Percentiles rank a stretch among this genome's conserved stretches.
Conservation (phyloP, 2,329 filamentous ascomycete genomes). For the Aureobasidium sp. region DNA sequence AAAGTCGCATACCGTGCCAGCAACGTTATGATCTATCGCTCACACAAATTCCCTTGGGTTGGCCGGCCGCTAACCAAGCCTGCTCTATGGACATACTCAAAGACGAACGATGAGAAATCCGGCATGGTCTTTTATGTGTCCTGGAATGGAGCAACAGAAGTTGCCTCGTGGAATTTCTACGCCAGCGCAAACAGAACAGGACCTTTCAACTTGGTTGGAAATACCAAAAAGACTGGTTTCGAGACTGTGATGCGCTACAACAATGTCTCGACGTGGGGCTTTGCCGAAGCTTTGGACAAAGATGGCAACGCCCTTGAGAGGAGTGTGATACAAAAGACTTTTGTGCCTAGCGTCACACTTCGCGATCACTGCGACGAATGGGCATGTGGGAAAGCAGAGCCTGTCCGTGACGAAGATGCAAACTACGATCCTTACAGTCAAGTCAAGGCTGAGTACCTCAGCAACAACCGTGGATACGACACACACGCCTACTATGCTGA, state of each 20-base stretch:
- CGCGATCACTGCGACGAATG: conserved; percentile 35
- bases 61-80: conserved; percentile 50
- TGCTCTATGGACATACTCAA: conserved; percentile 40
- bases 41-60: conserved; percentile 60
- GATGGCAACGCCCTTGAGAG: conserved; percentile 34
- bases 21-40: conserved; percentile 60
- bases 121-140: conserved; percentile 57
- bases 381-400: conserved; percentile 33
- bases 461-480: conserved; percentile 36
- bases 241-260: conserved; percentile 42
- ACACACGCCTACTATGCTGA: conserved; percentile 36
- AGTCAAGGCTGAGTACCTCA: conserved; percentile 28
- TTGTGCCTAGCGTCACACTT: conserved; percentile 37
- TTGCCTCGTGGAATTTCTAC: conserved; percentile 58
- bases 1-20: conserved; percentile 47
- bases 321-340: conserved; percentile 39
- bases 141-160: conserved; percentile 58
- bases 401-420: conserved; percentile 21
- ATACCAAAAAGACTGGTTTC: conserved; percentile 46
- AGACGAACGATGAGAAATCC: conserved; percentile 33
- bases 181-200: conserved; percentile 39
- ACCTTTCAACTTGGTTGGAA: conserved; percentile 42
- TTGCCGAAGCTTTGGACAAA: conserved; percentile 37
- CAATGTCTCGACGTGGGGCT: conserved; percentile 32
- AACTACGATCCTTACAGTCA: conserved; percentile 29